Base-by-base conservation (phyloP, 768 basidiomycete genomes). In the Collybia mongolica region DNA sequence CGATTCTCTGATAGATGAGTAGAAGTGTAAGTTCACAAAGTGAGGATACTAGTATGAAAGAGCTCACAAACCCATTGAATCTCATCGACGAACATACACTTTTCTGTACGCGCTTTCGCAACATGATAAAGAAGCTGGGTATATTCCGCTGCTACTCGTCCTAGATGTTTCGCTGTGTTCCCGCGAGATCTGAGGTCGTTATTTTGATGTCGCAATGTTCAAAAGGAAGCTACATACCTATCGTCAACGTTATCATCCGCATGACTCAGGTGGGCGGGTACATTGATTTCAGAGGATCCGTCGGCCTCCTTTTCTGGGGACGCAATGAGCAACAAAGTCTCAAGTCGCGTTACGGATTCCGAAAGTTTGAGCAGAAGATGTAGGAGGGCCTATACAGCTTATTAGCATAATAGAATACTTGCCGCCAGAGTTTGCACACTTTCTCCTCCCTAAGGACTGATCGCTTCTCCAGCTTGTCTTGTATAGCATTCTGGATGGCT, bases 301-400 rank as follows among this genome's bases (percentile, higher is more conserved):
- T 60, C 65, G 28, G 67, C 71, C 35, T 68, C 78, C 40, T 80
- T 68, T 24, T 71, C 67, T 12, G 81, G 77, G 14, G 80, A 72
- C 32, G 84, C 53, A 50, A 93, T 91, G 14, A 86, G 71, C 15
- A 98, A 76, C 19, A 99, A 76, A 5, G 83, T 86, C 65, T 99
- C 97, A 4, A 98, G 80, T 44, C 97, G 84, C 11, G 83, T 80
- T 15, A 96, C 80, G 14, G 91, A 92, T 59, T 98, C 97, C 22
- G 95, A 94, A 40, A 98, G 85, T 67, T 93, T 93, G 54, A 98
- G 79, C 3, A 98, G 77, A 11, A 95, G 76, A 56, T 95, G 88
- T 17, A 98, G 77, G 41, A 95, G 71, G 0, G 89, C 83, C 93
- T 94, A 58, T 38, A 40, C 19, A 46, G 7, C 8, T 45, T 36